Evolutionary conservation across 1,284 basidiomycete species (phyloP).

Genomic region (Pyrrhoderma noxium): DNA sequence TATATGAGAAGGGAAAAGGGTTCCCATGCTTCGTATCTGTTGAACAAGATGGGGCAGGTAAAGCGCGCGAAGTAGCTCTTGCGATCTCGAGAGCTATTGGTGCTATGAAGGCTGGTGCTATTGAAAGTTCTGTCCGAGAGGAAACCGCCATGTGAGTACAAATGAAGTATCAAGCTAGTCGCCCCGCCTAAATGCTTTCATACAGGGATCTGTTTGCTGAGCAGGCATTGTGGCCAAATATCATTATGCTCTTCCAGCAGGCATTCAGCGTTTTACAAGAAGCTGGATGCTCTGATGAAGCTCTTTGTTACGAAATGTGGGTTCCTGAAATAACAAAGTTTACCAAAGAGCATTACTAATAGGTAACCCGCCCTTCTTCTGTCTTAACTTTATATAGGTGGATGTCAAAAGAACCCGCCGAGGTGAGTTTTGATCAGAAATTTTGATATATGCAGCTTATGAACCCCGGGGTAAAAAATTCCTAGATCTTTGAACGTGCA

Average conservation of each 20-base stretch:
- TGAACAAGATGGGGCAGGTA: constrained; percentile 52
- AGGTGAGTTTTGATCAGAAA: constrained; percentile 23
- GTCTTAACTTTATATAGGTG: constrained; percentile 36
- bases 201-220: constrained; percentile 52
- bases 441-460: no score
- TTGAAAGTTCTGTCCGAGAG: constrained; percentile 54
- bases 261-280: constrained; percentile 57
- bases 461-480: no score
- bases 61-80: constrained; percentile 39
- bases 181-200: neutral
- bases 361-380: no score
- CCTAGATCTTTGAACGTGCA: constrained; percentile 51
- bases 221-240: constrained; percentile 61
- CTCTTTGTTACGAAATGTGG: constrained; percentile 59
- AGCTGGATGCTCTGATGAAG: constrained; percentile 61
- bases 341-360: constrained; percentile 3
- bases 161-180: neutral
- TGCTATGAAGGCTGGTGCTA: constrained; percentile 59
- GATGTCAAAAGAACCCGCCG: constrained; percentile 70
- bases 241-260: constrained; percentile 59
- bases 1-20: constrained; percentile 53
- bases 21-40: constrained; percentile 62
- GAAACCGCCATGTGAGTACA: constrained; percentile 47
- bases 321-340: constrained; percentile 19
- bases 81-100: constrained; percentile 53